Conservation (phyloP, 192 early-diverging fungal species). For the Bifiguratus adelaidae region DNA sequence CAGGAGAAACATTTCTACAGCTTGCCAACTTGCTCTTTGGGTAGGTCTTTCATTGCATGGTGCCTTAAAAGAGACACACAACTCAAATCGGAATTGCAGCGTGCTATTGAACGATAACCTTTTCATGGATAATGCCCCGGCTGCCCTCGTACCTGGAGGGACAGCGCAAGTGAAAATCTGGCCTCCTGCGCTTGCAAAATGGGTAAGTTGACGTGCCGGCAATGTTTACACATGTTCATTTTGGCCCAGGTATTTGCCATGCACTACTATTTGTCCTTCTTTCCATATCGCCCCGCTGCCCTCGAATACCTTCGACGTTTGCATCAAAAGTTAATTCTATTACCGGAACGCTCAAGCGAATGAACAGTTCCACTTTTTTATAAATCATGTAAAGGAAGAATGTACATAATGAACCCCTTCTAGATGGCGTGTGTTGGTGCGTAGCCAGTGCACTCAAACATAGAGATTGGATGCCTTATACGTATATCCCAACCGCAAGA, state of each 20-base stretch:
- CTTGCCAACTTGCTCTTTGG: slow-evolving; percentile 57
- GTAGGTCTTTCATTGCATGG: slow-evolving; percentile 16
- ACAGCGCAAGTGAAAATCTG: slow-evolving; percentile 20
- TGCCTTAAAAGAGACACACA: neutral
- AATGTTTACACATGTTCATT: neutral
- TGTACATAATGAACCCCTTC: no score
- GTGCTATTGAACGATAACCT: slow-evolving; percentile 32
- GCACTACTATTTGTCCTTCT: slow-evolving; percentile 42
- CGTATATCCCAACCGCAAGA: slow-evolving; percentile 26
- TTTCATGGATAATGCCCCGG: slow-evolving; percentile 37
- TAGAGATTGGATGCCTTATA: slow-evolving; percentile 15
- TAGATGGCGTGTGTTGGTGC: no score
- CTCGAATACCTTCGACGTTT: slow-evolving; percentile 26
- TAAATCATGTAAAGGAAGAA: no score
- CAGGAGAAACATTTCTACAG: slow-evolving; percentile 57
- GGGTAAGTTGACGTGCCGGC: slow-evolving; percentile 21
- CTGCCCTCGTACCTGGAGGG: slow-evolving; percentile 1
- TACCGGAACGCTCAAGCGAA: no score
- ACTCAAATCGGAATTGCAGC: slow-evolving; percentile 8
- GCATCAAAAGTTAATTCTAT: slow-evolving; percentile 27
- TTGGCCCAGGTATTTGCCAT: slow-evolving; percentile 21
- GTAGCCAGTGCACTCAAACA: no score
- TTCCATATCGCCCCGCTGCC: slow-evolving; percentile 29
- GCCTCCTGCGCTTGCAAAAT: slow-evolving; percentile 35
- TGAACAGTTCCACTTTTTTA: no score